These are phyloP conservation scores for Aureobasidium subglaciale DNA, from an alignment of 2,329 filamentous ascomycete species.

Conservation along the genomic window DNA sequence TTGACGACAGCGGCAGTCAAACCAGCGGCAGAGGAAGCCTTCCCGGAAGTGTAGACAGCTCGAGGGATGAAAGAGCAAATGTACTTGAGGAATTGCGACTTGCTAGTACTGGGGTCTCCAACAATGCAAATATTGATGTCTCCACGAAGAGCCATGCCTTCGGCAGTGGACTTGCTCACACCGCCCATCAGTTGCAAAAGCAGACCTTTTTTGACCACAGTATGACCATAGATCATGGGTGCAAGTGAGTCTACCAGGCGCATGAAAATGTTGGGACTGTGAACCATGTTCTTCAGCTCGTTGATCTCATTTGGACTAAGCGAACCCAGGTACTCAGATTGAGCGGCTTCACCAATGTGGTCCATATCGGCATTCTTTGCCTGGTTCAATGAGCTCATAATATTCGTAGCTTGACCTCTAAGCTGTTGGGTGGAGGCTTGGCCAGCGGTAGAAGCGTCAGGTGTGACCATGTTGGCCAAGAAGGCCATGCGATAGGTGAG, in stretches of 20 bases:
- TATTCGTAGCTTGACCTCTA: constrained; percentile 71
- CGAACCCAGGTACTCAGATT: constrained; percentile 78
- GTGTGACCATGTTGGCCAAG: constrained; percentile 89
- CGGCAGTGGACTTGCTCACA: constrained; percentile 82
- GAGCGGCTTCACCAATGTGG: constrained; percentile 73
- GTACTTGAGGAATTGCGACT: constrained; percentile 97
- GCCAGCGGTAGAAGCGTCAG: constrained; percentile 75
- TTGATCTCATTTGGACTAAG: constrained; percentile 83
- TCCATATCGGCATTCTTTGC: constrained; percentile 58
- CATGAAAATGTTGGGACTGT: constrained; percentile 91
- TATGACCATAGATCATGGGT: constrained; percentile 94
- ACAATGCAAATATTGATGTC: constrained; percentile 99
- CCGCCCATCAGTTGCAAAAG: constrained; percentile 93
- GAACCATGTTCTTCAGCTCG: constrained; percentile 86
- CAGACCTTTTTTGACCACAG: constrained; percentile 94
- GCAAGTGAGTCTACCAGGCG: constrained; percentile 88
- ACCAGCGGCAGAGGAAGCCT: constrained; percentile 94
- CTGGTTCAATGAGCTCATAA: constrained; percentile 76
- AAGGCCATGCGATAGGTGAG: constrained; percentile 95
- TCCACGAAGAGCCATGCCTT: constrained; percentile 91
- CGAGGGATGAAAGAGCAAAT: constrained; percentile 94
- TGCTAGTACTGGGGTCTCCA: constrained; percentile 92
- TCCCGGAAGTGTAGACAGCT: constrained; percentile 94
- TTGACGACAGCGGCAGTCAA: constrained; percentile 95
- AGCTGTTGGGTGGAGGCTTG: constrained; percentile 59